Evolutionary conservation across 768 basidiomycete species (phyloP), one percentile per base, ranked within the genome.

Genomic region (Butyriboletus loyo): DNA sequence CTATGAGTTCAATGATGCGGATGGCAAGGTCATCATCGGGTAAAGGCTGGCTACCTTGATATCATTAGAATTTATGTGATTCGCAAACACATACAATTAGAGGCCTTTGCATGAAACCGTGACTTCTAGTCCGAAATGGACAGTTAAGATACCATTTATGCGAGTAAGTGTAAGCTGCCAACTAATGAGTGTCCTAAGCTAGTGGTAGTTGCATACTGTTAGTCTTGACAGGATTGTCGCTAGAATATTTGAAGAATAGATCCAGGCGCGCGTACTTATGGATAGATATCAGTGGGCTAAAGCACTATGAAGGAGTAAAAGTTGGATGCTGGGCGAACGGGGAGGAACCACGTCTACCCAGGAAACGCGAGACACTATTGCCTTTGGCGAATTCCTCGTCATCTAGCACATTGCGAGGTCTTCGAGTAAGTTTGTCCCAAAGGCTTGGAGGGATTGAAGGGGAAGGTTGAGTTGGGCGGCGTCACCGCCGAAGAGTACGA

Each of bases 1-100:
- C 49, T 86, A 97, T 70, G 85, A 87, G 60, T 86, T 97, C 80
- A 87, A 84, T 64, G 93, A 95, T 31, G 88, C 74, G 39, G 92
- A 94, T 55, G 83, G 80, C 64, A 96, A 96, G 75, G 75, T 97
- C 56, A 65, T 92, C 67, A 81, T 97, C 68, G 94, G 94, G 78
- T 97, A 78, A 52, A 52, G 9, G 32, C 32, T 19, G 15, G 40
- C 14, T 24, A 24, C 44, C 21, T 39, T 21, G 38, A 42, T 58
- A 56, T 47, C 44, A 46, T 43, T 59, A 56, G 55, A 54, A 43
- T 40, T 17, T 46, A 24, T 59, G 68, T 63, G 54, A 54, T 60
- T 46, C 57, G 41, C 39, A 45, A 53, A 54, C 50, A 45, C 51
- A 59, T 37, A 42, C 54, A 62, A 65, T 58, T 65, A 67, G 65